Percentiles rank a stretch among this genome's conserved stretches.
Evolutionary conservation across 164 flowering plant species (phyloP).

Genomic region (Macadamia tetraphylla): DNA sequence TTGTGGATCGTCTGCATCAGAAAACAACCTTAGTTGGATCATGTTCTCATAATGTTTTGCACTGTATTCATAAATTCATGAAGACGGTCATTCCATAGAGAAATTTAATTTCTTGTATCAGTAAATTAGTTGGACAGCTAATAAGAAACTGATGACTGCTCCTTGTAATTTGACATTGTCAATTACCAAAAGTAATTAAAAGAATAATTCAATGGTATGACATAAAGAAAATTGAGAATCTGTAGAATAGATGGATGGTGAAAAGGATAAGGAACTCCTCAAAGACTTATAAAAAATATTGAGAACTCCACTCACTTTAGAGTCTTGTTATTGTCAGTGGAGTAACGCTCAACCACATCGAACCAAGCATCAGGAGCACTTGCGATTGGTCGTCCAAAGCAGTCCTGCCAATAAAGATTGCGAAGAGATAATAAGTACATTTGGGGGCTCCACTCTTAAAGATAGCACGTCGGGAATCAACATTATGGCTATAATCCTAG

Average conservation of each 20-base stretch:
- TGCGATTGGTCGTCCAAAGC: constrained; percentile 93
- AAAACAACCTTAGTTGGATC: constrained; percentile 2
- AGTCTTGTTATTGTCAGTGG: constrained; percentile 87
- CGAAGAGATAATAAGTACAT: background rate
- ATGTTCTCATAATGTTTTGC: background rate
- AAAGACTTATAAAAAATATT: background rate
- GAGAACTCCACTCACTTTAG: constrained; percentile 42
- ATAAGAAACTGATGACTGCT: background rate
- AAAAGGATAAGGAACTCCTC: background rate
- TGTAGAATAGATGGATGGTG: background rate
- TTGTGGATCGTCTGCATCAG: constrained; percentile 65
- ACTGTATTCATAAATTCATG: background rate
- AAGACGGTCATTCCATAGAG: background rate
- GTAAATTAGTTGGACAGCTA: background rate
- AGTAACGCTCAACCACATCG: constrained; percentile 86
- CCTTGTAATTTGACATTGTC: background rate
- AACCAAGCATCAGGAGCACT: constrained; percentile 98
- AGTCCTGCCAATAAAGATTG: constrained; percentile 46
- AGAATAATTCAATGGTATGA: background rate
- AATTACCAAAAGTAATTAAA: background rate
- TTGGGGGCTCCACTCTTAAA: background rate
- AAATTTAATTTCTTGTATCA: background rate
- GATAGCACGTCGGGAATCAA: background rate
- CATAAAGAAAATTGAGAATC: background rate
- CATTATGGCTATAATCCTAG: background rate